Percentiles rank a stretch among this genome's conserved stretches.
These are phyloP conservation scores for Plasmodium fragile DNA, from an alignment of 169 alveolate species.

Conservation along the genomic window DNA sequence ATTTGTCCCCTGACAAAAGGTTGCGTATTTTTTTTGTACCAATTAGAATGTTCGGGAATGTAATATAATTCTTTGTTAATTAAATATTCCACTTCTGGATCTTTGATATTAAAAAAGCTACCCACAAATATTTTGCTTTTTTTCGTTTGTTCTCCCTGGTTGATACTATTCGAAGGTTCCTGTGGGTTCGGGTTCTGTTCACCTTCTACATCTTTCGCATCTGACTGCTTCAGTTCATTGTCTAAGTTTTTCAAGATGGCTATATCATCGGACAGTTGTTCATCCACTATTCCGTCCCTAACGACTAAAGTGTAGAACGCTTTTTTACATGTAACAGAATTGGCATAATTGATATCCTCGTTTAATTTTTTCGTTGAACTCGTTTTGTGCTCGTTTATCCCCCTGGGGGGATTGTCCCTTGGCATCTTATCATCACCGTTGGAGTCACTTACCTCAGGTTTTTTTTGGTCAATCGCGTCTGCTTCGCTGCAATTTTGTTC, in stretches of 20 bases:
- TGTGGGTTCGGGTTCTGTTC: neutral
- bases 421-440: neutral
- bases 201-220: conserved; percentile 1
- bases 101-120: conserved; percentile 75
- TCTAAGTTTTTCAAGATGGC: conserved; percentile 43
- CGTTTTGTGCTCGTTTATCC: neutral
- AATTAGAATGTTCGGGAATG: conserved; percentile 82
- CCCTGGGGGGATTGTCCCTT: neutral
- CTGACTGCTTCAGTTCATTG: conserved; percentile 18
- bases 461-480: neutral
- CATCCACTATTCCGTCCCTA: conserved; percentile 70
- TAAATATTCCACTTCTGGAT: conserved; percentile 69
- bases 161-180: neutral
- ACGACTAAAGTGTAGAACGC: conserved; percentile 68
- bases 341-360: neutral
- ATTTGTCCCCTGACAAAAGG: conserved; percentile 82
- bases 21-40: conserved; percentile 79
- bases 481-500: neutral
- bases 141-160: conserved; percentile 13
- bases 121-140: conserved; percentile 77
- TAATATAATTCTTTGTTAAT: conserved; percentile 76
- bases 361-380: neutral
- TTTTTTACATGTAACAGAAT: conserved; percentile 5
- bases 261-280: conserved; percentile 49
- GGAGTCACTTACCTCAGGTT: neutral